Percentiles rank a stretch among this genome's conserved stretches.
Conservation (phyloP, 352 stramenopile species). For the Phytopythium montanum region DNA sequence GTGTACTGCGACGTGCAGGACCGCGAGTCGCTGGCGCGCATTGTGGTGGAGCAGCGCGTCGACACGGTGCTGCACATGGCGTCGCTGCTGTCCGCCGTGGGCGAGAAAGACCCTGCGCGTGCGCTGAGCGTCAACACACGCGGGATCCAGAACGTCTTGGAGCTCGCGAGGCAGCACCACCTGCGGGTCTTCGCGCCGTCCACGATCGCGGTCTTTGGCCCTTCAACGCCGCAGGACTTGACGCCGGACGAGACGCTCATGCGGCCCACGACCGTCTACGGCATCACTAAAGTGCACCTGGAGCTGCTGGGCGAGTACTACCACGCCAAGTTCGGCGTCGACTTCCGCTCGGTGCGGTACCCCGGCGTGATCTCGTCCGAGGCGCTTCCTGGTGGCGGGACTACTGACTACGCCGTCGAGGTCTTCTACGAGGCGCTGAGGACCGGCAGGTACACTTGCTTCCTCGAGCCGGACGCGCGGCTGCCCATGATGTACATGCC, state of each 20-base stretch:
- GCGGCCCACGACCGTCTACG: slow-evolving; percentile 90
- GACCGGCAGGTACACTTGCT: slow-evolving; percentile 88
- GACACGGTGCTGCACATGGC: slow-evolving; percentile 91
- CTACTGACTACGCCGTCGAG: slow-evolving; percentile 91
- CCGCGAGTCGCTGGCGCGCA: slow-evolving; percentile 64
- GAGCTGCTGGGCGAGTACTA: slow-evolving; percentile 93
- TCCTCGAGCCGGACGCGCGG: slow-evolving; percentile 68
- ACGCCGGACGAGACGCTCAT: slow-evolving; percentile 90
- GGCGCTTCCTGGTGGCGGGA: slow-evolving; percentile 79
- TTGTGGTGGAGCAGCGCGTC: slow-evolving; percentile 86
- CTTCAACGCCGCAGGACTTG: slow-evolving; percentile 76
- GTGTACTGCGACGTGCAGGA: slow-evolving; percentile 85
- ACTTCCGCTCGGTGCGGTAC: slow-evolving; percentile 91
- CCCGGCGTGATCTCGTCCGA: slow-evolving; percentile 89
- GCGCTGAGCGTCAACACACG: slow-evolving; percentile 89
- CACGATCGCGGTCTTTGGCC: slow-evolving; percentile 91
- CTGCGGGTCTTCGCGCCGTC: slow-evolving; percentile 87
- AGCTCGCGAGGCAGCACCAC: slow-evolving; percentile 86
- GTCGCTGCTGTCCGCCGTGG: slow-evolving; percentile 86
- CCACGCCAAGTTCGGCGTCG: slow-evolving; percentile 87
- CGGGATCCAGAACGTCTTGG: slow-evolving; percentile 89
- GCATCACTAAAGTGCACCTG: slow-evolving; percentile 91
- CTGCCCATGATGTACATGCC: slow-evolving; percentile 96
- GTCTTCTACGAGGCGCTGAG: slow-evolving; percentile 92
- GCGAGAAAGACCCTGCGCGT: slow-evolving; percentile 88